Percentiles rank a stretch among this genome's conserved stretches.
Conservation (phyloP, 441 rosid genomes). For the Populus hybrid region DNA sequence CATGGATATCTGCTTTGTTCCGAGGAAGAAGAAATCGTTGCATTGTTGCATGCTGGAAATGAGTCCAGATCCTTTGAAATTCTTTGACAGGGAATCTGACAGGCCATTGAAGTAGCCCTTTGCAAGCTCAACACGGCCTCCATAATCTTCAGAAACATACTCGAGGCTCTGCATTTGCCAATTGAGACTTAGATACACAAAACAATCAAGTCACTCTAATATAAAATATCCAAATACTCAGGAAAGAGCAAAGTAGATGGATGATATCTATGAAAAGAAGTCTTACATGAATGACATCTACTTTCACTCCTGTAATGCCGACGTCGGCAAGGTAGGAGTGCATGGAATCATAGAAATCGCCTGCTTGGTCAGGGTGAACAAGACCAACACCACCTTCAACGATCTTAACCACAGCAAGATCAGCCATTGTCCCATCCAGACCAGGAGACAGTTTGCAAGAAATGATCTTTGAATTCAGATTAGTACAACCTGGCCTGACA, state of each 20-base stretch:
- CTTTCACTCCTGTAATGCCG: constrained; percentile 71
- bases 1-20: constrained; percentile 63
- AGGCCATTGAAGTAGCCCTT: constrained; percentile 60
- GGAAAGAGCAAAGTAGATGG: constrained; percentile 15
- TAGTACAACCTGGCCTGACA: constrained; percentile 55
- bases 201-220: not conserved
- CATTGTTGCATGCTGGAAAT: constrained; percentile 90
- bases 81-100: constrained; percentile 51
- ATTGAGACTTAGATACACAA: not conserved
- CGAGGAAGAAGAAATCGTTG: constrained; percentile 79
- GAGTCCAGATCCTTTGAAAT: constrained; percentile 62
- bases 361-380: constrained; percentile 64
- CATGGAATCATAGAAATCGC: constrained; percentile 62
- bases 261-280: too few relatives aligned
- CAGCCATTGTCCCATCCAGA: constrained; percentile 57
- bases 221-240: not conserved
- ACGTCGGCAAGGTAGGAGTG: constrained; percentile 59
- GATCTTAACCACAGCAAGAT: constrained; percentile 71
- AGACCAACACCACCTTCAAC: constrained; percentile 76
- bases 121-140: constrained; percentile 72
- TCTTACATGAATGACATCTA: constrained; percentile 55
- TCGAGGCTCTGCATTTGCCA: constrained; percentile 49
- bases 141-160: constrained; percentile 57
- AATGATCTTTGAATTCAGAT: constrained; percentile 43
- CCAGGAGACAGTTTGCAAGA: constrained; percentile 52